phyloP scores from a whole-genome alignment of 2,329 filamentous ascomycete species.

The Aspergillus pseudoterreus region DNA sequence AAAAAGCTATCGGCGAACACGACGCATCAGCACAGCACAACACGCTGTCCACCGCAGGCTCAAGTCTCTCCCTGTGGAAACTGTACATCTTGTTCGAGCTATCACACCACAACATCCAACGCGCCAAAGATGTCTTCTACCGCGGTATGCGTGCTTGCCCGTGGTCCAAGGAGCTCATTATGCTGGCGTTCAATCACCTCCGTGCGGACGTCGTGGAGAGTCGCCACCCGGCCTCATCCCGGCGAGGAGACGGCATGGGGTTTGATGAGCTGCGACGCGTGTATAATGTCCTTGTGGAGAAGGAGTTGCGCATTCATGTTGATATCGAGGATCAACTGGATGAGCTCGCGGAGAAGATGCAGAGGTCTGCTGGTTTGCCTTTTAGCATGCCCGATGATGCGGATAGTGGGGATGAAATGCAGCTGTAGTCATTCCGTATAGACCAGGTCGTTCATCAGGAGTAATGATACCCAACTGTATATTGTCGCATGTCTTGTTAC shows the following conservation, averaged over 20 bases:
- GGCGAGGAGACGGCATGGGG: slow-evolving; percentile 28
- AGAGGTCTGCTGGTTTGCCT: slow-evolving; percentile 13
- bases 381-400: slow-evolving; percentile 30
- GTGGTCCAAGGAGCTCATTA: slow-evolving; percentile 60
- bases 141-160: slow-evolving; percentile 56
- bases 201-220: slow-evolving; percentile 18
- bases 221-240: background rate
- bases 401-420: slow-evolving; percentile 23
- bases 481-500: no score
- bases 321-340: slow-evolving; percentile 48
- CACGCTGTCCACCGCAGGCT: slow-evolving; percentile 21
- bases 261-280: slow-evolving; percentile 50
- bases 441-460: background rate
- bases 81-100: slow-evolving; percentile 51
- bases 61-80: slow-evolving; percentile 49
- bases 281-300: slow-evolving; percentile 57
- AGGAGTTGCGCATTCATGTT: slow-evolving; percentile 58
- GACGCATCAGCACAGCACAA: slow-evolving; percentile 9
- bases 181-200: slow-evolving; percentile 53
- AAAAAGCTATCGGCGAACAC: slow-evolving; percentile 45
- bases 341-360: slow-evolving; percentile 23
- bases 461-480: background rate
- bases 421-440: slow-evolving; percentile 3
- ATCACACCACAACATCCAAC: slow-evolving; percentile 33
- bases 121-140: slow-evolving; percentile 53